Evolutionary conservation across 225 moss, liverwort and hornwort genomes (phyloP).

Genomic region (Rhytidiadelphus loreus): DNA sequence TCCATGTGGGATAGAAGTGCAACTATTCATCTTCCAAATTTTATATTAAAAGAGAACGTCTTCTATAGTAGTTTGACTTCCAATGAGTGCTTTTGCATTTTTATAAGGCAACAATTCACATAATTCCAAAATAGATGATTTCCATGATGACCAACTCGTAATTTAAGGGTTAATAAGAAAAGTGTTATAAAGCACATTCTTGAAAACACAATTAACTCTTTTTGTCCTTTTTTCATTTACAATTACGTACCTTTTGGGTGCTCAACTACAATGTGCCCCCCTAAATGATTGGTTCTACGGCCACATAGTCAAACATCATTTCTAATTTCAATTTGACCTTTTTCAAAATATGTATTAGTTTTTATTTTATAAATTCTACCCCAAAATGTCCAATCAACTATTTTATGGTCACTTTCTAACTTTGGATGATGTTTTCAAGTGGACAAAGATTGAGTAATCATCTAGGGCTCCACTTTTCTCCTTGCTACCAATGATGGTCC

Average conservation of each 20-base stretch:
- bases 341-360: neutral
- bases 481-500: neutral
- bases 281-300: neutral
- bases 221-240: neutral
- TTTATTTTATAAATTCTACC: neutral
- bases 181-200: no score
- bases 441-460: neutral
- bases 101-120: no score
- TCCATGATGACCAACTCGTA: no score
- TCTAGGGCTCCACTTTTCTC: neutral
- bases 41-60: no score
- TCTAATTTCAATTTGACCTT: neutral
- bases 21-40: no score
- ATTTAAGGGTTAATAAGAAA: no score
- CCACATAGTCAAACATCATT: neutral
- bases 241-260: neutral
- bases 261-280: neutral
- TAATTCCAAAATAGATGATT: no score
- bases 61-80: no score
- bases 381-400: neutral
- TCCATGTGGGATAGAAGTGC: no score
- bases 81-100: no score
- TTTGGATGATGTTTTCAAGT: neutral
- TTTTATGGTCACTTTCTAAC: neutral
- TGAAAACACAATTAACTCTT: neutral